Base-by-base conservation (phyloP, 306 rosid genomes). In the Astragalus membranaceus region DNA sequence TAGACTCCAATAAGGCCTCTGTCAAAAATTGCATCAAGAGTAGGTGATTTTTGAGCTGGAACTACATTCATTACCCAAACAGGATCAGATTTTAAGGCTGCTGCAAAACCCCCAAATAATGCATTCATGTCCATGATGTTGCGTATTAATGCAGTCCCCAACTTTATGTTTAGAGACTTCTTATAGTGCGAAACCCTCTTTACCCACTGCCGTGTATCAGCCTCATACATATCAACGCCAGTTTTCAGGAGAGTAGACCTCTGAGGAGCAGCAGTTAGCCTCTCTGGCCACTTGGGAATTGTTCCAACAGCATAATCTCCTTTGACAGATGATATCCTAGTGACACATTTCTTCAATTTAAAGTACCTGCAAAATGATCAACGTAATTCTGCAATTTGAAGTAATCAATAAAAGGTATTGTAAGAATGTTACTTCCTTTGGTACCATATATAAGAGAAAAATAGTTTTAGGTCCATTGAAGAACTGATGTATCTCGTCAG, bases 121-220 rank as follows among this genome's bases (percentile, higher is more conserved):
- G 96, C 97, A 85, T 94, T 94, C 98, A 90, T 87, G 84, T 94
- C 98, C 96, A 94, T 90, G 81, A 90, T 61, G 7, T 94, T 94
- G 73, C 97, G 98, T 15, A 88, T 78, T 49, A 85, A 85, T 64
- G 87, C 66, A 62, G 94, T 88, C 49, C 96, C 98, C 75, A 94
- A 84, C 87, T 85, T 88, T 82, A 88, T 70, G 42, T 79, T 77
- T 60, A 94, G 87, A 30, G 89, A 71, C 14, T 81, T 86, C 83
- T 94, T 94, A 69, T 90, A 94, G 82, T 85, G 79, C 5, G 82
- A 57, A 52, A 84, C 85, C 77, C 98, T 88, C 81, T 92, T 84
- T 53, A 46, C 71, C 98, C 98, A 94, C 30, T 90, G 81, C 59
- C 75, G 78, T 37, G 93, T 81, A 85, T 93, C 98, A 8, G 92